These are phyloP conservation scores for Wickerhamiella spandovensis DNA, from an alignment of 805 yeast species.

Conservation along the genomic window DNA sequence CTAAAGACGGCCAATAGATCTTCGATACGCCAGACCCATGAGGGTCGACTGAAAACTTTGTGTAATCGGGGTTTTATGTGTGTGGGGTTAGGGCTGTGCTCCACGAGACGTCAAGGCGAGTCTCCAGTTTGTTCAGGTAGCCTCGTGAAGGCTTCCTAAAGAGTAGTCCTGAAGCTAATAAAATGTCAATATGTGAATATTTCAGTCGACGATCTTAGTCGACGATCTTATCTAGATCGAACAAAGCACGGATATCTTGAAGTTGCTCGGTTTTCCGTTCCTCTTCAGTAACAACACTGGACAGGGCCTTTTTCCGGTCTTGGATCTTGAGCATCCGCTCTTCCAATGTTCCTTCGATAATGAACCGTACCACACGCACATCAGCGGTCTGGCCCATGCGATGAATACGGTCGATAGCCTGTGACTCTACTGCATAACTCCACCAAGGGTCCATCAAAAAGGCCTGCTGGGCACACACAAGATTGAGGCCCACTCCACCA, in stretches of 20 bases:
- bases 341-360: constrained; percentile 72
- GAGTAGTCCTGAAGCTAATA: too few species aligned
- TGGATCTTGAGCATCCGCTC: constrained; percentile 80
- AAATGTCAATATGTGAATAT: too few species aligned
- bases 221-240: constrained; percentile 18
- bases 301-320: constrained; percentile 45
- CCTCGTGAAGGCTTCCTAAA: too few species aligned
- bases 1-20: constrained; percentile 15
- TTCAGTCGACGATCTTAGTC: background rate
- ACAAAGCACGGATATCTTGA: constrained; percentile 25
- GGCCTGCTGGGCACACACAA: constrained; percentile 74
- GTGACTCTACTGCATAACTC: constrained; percentile 85
- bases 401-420: constrained; percentile 83
- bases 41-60: background rate
- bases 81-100: background rate
- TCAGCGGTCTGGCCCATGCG: constrained; percentile 70
- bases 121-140: too few species aligned
- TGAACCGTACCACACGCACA: constrained; percentile 68
- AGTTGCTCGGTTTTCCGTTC: constrained; percentile 24
- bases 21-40: constrained; percentile 18
- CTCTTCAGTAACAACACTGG: constrained; percentile 26
- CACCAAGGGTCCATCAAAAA: constrained; percentile 96
- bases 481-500: constrained; percentile 86
- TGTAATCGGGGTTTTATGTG: background rate
- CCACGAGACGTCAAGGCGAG: too few species aligned